A percentile compares a stretch with the other conserved stretches of the same genome.
These are phyloP conservation scores for Erythrobasidium hasegawianum DNA, from an alignment of 1,284 basidiomycete species.

Conservation along the genomic window DNA sequence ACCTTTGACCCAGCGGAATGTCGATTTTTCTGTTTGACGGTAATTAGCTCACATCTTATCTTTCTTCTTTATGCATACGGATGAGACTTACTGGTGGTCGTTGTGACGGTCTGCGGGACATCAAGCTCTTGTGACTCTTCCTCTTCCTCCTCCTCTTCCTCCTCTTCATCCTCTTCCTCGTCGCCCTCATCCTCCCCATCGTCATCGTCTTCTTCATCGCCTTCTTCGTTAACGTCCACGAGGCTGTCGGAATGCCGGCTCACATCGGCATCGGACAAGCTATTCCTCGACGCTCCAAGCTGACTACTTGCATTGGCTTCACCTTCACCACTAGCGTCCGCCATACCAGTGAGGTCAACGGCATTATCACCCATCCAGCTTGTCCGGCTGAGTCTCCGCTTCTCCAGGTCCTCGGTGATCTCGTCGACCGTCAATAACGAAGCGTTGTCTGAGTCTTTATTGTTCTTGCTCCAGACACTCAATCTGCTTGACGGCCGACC, in stretches of 20 bases:
- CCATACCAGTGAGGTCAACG: constrained; percentile 8
- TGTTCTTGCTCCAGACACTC: constrained; percentile 55
- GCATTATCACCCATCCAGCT: constrained; percentile 30
- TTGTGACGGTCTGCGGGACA: constrained; percentile 58
- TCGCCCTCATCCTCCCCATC: constrained; percentile 45
- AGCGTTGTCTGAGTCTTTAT: constrained; percentile 81
- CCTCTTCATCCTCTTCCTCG: constrained; percentile 42
- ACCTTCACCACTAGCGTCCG: constrained; percentile 7
- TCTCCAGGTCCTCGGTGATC: constrained; percentile 94
- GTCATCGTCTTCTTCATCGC: constrained; percentile 51
- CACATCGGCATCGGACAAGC: constrained; percentile 37
- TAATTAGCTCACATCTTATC: background rate
- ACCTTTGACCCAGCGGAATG: constrained; percentile 86
- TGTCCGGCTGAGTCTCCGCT: constrained; percentile 58
- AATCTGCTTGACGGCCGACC: constrained; percentile 23
- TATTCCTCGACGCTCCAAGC: constrained; percentile 13
- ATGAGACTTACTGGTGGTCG: constrained; percentile 58
- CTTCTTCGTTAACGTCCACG: constrained; percentile 56
- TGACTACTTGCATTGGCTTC: constrained; percentile 16
- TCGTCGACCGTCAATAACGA: constrained; percentile 94
- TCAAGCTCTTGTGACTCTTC: constrained; percentile 52
- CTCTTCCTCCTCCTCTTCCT: constrained; percentile 44
- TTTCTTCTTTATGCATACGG: background rate
- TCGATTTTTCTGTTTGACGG: constrained; percentile 12
- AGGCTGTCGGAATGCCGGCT: constrained; percentile 45